phyloP scores from a whole-genome alignment of 2,329 filamentous ascomycete genomes.

The Claviceps capensis region DNA sequence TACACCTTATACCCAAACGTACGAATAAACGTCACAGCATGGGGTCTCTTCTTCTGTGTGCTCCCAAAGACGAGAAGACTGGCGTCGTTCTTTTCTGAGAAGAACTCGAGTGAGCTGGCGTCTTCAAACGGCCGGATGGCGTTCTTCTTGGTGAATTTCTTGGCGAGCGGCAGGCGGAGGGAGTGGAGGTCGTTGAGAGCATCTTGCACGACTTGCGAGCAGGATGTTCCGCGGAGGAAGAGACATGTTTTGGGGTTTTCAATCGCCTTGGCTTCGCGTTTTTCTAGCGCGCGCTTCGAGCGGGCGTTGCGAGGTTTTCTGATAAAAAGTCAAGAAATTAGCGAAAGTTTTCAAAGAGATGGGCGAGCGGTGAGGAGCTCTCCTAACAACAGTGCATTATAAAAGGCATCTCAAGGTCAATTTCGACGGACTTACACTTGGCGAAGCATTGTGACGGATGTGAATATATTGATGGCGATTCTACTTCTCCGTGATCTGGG shows the following conservation, averaged over 20 bases:
- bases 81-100: constrained; percentile 91
- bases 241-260: constrained; percentile 87
- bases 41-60: constrained; percentile 89
- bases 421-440: constrained; percentile 27
- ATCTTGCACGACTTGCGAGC: constrained; percentile 69
- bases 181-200: constrained; percentile 74
- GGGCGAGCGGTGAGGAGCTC: not conserved
- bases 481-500: not conserved
- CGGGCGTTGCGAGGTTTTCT: constrained; percentile 60
- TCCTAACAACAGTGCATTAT: too few relatives aligned
- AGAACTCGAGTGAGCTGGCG: constrained; percentile 77
- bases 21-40: constrained; percentile 70
- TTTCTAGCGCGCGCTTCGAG: constrained; percentile 88
- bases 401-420: too few relatives aligned
- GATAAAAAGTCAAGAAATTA: not conserved
- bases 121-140: constrained; percentile 90
- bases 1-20: constrained; percentile 78
- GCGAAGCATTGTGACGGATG: constrained; percentile 28
- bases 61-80: constrained; percentile 72
- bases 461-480: not conserved
- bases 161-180: constrained; percentile 69
- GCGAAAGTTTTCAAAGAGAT: not conserved
- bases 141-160: constrained; percentile 97
- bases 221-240: constrained; percentile 77
- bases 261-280: constrained; percentile 74